phyloP scores from a whole-genome alignment of 306 rosid genomes.

The Geum urbanum region DNA sequence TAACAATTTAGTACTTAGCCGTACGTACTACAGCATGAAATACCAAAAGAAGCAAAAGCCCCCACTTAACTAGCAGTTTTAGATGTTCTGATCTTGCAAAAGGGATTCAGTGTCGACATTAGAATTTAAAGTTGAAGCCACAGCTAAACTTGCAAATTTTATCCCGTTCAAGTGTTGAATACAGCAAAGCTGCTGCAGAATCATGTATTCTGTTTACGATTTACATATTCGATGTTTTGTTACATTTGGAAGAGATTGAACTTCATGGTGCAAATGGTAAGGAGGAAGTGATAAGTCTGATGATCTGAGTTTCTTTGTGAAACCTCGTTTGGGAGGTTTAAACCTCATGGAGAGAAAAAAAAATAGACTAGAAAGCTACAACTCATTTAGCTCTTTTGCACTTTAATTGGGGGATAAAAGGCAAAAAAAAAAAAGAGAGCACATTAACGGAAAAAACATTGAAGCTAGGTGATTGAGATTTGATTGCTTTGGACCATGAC shows the following conservation, averaged over 20 bases:
- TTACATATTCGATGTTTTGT: neutral
- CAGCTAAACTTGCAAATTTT: neutral
- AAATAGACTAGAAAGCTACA: slow-evolving; percentile 57
- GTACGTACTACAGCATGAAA: slow-evolving; percentile 50
- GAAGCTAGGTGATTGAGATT: slow-evolving; percentile 35
- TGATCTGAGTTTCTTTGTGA: neutral
- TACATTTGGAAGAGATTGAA: neutral
- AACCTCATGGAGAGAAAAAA: slow-evolving; percentile 33
- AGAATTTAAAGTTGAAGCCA: neutral
- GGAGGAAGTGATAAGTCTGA: neutral
- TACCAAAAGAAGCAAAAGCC: slow-evolving; percentile 22
- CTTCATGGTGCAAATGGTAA: neutral
- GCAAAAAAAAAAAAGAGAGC: slow-evolving; percentile 25
- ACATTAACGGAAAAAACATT: slow-evolving; percentile 32
- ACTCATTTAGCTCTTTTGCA: slow-evolving; percentile 46
- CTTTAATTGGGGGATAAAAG: slow-evolving; percentile 57
- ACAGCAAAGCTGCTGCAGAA: neutral
- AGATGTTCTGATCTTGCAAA: slow-evolving; percentile 38
- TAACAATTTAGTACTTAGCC: slow-evolving; percentile 37
- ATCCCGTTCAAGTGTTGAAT: no score
- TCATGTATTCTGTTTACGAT: neutral
- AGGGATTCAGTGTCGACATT: neutral
- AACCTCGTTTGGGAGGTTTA: slow-evolving; percentile 43
- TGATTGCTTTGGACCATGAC: slow-evolving; percentile 36
- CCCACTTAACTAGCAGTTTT: slow-evolving; percentile 25